phyloP scores from a whole-genome alignment of 1,284 basidiomycete genomes.

The Leccinum fallax region DNA sequence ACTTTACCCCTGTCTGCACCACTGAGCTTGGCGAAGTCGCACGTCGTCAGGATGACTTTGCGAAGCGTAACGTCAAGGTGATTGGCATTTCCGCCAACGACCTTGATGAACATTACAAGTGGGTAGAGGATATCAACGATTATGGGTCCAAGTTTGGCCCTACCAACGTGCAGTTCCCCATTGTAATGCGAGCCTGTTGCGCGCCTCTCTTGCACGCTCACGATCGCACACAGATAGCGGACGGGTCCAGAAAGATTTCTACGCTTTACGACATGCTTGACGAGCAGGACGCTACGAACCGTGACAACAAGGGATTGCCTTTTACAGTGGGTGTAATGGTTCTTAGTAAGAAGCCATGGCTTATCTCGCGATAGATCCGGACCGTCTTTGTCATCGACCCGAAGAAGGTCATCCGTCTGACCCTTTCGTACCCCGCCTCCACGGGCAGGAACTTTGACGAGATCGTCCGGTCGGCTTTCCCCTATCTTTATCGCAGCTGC shows the following conservation, averaged over 20 bases:
- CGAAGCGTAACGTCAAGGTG: constrained; percentile 87
- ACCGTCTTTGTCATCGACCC: constrained; percentile 96
- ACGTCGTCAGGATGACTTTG: constrained; percentile 84
- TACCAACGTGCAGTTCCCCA: constrained; percentile 87
- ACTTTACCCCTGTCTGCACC: constrained; percentile 87
- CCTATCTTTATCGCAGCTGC: not conserved
- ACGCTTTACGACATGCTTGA: constrained; percentile 95
- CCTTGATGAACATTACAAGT: constrained; percentile 82
- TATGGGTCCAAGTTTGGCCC: constrained; percentile 67
- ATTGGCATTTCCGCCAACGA: constrained; percentile 95
- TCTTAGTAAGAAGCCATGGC: constrained; percentile 6
- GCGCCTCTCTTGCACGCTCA: constrained; percentile 8
- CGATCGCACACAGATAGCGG: constrained; percentile 71
- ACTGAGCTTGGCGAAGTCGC: constrained; percentile 98
- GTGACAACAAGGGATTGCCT: constrained; percentile 88
- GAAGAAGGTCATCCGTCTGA: constrained; percentile 89
- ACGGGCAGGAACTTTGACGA: constrained; percentile 88
- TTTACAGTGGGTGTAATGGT: constrained; percentile 55
- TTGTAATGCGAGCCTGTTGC: constrained; percentile 52
- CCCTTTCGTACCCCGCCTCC: constrained; percentile 87
- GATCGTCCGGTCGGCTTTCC: constrained; percentile 68
- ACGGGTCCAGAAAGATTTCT: constrained; percentile 85
- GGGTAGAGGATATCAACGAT: constrained; percentile 93
- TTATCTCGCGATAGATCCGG: constrained; percentile 65
- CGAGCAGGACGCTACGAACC: constrained; percentile 92